These are phyloP conservation scores for Bipolaris victoriae DNA, from an alignment of 2,329 filamentous ascomycete genomes.

Conservation along the genomic window DNA sequence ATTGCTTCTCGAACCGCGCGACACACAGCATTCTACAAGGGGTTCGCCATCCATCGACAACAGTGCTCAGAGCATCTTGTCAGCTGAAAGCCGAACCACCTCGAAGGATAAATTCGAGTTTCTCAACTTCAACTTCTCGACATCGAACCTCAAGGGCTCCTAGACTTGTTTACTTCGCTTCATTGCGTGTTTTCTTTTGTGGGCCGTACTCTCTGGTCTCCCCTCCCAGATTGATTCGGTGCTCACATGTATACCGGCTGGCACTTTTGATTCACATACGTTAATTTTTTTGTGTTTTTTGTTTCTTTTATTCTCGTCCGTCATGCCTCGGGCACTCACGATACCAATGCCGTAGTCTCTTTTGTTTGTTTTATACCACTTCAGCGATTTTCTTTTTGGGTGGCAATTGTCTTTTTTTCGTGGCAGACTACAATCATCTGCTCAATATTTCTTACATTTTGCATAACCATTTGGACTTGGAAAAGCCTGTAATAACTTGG, in stretches of 20 bases:
- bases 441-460: constrained; percentile 14
- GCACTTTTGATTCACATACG: constrained; percentile 27
- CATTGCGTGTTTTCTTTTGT: constrained; percentile 24
- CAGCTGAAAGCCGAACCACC: constrained; percentile 37
- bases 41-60: constrained; percentile 37
- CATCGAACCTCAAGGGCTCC: constrained; percentile 40
- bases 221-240: constrained; percentile 1
- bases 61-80: constrained; percentile 31
- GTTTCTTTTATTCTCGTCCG: constrained; percentile 25
- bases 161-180: constrained; percentile 32
- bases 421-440: constrained; percentile 13
- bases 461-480: constrained; percentile 12
- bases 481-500: constrained; percentile 12
- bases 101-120: constrained; percentile 49
- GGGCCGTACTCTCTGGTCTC: constrained; percentile 19
- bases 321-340: constrained; percentile 38
- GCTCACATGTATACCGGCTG: constrained; percentile 16
- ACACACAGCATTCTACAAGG: constrained; percentile 47
- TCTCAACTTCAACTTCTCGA: constrained; percentile 46
- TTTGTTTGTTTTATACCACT: constrained; percentile 48
- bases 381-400: constrained; percentile 65
- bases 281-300: constrained; percentile 31
- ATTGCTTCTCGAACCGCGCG: constrained; percentile 79
- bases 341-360: constrained; percentile 39
- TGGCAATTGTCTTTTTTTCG: constrained; percentile 34